Base-by-base conservation (phyloP, 768 basidiomycete genomes). In the Vishniacozyma victoriae region DNA sequence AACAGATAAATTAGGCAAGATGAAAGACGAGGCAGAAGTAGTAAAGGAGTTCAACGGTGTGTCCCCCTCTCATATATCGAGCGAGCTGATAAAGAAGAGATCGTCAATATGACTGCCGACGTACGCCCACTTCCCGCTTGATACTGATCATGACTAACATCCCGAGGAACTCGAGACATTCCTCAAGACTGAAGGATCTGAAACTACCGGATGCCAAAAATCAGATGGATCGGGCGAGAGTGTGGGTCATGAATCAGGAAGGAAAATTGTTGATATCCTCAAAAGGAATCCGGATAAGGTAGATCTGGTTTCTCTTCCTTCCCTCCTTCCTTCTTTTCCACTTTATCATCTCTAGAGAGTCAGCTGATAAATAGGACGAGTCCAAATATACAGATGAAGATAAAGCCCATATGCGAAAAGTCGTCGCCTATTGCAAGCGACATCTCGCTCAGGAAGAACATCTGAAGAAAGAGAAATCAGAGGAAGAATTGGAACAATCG, bases 381-480 rank as follows among this genome's bases (percentile, higher is more conserved):
- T 46, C 40, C 26, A 64, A 70, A 52, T 75, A 73, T 50, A 72
- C 70, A 7, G 70, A 72, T 11, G 72, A 75, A 37, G 72, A 74
- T 41, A 57, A 71, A 24, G 62, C 61, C n/a, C 74, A 73, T 47
- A 73, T 73, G 69, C 59, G 71, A 22, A 57, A 52, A 37, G 73
- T 74, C 27, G 68, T 72, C 2, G 49, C 68, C 5, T 75, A 75
- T 45, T 73, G 70, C 48, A 71, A 72, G 43, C 54, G 71, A 23
- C 70, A 73, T 48, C 41, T 71, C 4, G 70, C 72, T 4, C 71
- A 72, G 51, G 43, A 77, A 66, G 36, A 77, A 57, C 19, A 81
- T 55, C 57, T 82, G 76, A 64, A 83, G 77, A 27, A 92, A 74
- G 44, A 85, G 78, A 60, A 95, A 74, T 9, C 83, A 79, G 20